A percentile compares a stretch with the other conserved stretches of the same genome.
Evolutionary conservation across 768 basidiomycete species (phyloP).

Genomic region (Macrolepiota fuliginosa): DNA sequence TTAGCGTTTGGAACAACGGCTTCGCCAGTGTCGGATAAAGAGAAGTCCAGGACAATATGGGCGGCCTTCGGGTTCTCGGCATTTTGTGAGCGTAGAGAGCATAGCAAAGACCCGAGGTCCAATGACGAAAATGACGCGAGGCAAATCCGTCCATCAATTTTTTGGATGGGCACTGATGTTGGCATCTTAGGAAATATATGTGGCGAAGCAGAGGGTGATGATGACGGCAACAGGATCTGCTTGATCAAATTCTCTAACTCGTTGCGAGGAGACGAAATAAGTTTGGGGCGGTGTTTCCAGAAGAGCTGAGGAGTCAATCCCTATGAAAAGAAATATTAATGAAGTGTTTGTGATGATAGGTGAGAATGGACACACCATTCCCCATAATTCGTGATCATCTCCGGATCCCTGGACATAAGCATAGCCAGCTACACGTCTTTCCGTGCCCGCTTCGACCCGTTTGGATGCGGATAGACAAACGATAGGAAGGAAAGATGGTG

Average conservation of each 20-base stretch:
- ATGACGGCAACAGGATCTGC: constrained; percentile 19
- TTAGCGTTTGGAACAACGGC: background rate
- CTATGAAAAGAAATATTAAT: constrained; percentile 30
- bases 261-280: constrained; percentile 47
- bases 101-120: background rate
- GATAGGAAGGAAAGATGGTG: constrained; percentile 51
- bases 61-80: constrained; percentile 11
- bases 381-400: constrained; percentile 93
- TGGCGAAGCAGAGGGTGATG: background rate
- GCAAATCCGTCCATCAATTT: constrained; percentile 38
- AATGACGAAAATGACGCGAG: constrained; percentile 33
- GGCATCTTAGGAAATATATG: background rate
- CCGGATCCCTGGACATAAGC: constrained; percentile 92
- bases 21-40: background rate
- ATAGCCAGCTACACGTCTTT: constrained; percentile 67
- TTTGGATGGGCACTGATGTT: constrained; percentile 28
- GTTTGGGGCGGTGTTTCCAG: constrained; percentile 52
- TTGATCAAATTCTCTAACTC: constrained; percentile 48
- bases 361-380: constrained; percentile 45
- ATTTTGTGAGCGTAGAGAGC: constrained; percentile 11
- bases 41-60: constrained; percentile 27
- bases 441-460: constrained; percentile 56
- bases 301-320: constrained; percentile 74
- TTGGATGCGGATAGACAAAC: constrained; percentile 87
- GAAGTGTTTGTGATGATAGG: constrained; percentile 4